Evolutionary conservation across 768 basidiomycete species (phyloP), one percentile per base, ranked within the genome.

Genomic region (Mycena galopus): DNA sequence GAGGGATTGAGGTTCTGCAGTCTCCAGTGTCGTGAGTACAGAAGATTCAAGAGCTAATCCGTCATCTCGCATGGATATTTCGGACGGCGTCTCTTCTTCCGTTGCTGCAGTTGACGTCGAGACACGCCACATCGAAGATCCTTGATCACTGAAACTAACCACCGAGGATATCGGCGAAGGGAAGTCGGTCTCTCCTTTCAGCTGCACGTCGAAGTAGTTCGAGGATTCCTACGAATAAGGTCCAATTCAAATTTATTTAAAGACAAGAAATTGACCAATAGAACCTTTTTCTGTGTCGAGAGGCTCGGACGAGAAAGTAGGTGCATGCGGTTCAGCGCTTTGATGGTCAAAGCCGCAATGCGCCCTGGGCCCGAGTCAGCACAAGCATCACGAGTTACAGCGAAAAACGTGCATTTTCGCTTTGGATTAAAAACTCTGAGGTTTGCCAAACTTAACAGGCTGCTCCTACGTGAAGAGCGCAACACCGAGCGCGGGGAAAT

Each of bases 381-480:
- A 25, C n/a, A 23, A 8, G 19, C 29, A 47, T 47, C 5, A 30
- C 29, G 32, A 23, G 14, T n/a, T 27, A 19, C 29, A 44, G n/a
- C 29, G 10, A 44, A 67, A n/a, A n/a, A n/a, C n/a, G n/a, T n/a
- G n/a, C 65, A 67, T 67, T 67, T 57, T 25, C 39, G 65, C 42
- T 47, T 67, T 12, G 56, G 55, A 33, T 67, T 58, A 39, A 67
- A 57, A 25, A 33, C 39, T 23, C 44, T 42, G 27, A 53, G 35
- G 12, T 27, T 27, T 6, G 21, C 11, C 39, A 61, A 25, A 39
- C 58, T 51, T 8, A 44, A 14, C 29, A 58, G 9, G 51, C 64
- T 65, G 35, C 5, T 53, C 7, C 33, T 17, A 7, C 51, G 64
- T 7, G 64, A 65, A 14, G 35, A 25, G 14, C 6, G 35, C 8